Base-by-base conservation (phyloP, 2,329 filamentous ascomycete species). In the Laburnicola sp. region DNA sequence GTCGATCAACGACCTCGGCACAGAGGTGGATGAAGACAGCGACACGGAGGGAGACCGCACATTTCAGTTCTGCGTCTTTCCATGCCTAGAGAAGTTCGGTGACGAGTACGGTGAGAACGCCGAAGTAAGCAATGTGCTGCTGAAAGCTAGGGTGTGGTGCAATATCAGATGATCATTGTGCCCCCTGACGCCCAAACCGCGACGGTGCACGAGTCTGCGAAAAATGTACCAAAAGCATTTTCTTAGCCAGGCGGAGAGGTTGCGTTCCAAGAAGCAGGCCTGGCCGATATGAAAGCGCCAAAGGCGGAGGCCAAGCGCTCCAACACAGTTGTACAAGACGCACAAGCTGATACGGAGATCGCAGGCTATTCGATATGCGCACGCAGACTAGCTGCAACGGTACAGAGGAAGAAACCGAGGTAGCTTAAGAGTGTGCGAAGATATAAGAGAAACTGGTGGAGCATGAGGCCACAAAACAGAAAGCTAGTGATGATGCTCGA, bases 361-460 rank as follows among this genome's bases (percentile, higher is more conserved):
- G 53, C 54, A 59, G 54, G 68, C 66, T 60, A 61, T 64, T 81
- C 64, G 60, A 82, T 96, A 81, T 96, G 80, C 89, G 91, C 91
- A 95, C 88, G 86, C 89, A 69, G 91, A 96, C 91, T 94, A 86
- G 92, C 94, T 86, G 87, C 42, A 50, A 86, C 84, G 84, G 85
- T 86, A 93, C 83, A 83, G 88, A 82, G 56, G 56, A 66, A 60
- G 60, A 65, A 66, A 77, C 85, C 82, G 83, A 91, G 90, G 83
- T 89, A 96, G 94, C 91, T 96, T 88, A 96, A 96, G 87, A 88
- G 89, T 87, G 88, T 93, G 91, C 91, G 88, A 72, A 58, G 47
- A 34, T 45, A 25, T 34, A 34, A 51, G 36, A 11, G 25, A 2
- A 22, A 21, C 23, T 34, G 32, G 3, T 16, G 43, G 6, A 21